Evolutionary conservation across 257 asterid species (phyloP).

Genomic region (Vinca minor): DNA sequence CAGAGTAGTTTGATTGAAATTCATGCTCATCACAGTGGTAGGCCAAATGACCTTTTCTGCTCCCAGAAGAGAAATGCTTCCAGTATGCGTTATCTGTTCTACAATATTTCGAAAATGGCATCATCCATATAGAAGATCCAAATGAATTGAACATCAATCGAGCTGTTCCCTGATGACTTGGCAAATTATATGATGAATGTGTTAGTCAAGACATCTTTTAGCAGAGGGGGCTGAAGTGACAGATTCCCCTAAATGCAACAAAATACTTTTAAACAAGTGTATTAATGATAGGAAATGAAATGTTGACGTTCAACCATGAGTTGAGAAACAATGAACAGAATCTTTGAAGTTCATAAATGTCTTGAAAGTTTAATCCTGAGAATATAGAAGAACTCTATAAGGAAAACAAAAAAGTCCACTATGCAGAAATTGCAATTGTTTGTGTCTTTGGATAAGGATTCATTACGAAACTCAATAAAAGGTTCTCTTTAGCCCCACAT

Average conservation of each 20-base stretch:
- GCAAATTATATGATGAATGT: conserved; percentile 36
- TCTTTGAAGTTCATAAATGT: neutral
- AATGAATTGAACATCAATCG: conserved; percentile 94
- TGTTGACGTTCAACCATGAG: neutral
- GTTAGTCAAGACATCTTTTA: conserved; percentile 26
- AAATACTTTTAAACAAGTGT: neutral
- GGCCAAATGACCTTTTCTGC: conserved; percentile 45
- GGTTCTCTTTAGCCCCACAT: no score
- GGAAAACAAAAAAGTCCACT: neutral
- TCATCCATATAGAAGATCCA: conserved; percentile 93
- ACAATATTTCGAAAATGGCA: conserved; percentile 90
- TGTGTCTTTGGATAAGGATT: neutral
- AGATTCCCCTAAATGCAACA: neutral
- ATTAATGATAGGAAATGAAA: neutral
- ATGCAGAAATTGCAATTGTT: neutral
- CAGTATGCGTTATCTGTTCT: conserved; percentile 60
- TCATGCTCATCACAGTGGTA: conserved; percentile 67
- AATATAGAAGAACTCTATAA: neutral
- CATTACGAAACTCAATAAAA: no score
- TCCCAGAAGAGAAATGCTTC: conserved; percentile 61
- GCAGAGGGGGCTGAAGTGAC: conserved; percentile 16
- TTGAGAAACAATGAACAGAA: neutral
- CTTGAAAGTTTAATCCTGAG: neutral
- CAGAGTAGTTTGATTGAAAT: conserved; percentile 68
- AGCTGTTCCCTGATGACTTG: conserved; percentile 96